Conservation (phyloP, 2,329 filamentous ascomycete species). For the Fusarium subtropicale region DNA sequence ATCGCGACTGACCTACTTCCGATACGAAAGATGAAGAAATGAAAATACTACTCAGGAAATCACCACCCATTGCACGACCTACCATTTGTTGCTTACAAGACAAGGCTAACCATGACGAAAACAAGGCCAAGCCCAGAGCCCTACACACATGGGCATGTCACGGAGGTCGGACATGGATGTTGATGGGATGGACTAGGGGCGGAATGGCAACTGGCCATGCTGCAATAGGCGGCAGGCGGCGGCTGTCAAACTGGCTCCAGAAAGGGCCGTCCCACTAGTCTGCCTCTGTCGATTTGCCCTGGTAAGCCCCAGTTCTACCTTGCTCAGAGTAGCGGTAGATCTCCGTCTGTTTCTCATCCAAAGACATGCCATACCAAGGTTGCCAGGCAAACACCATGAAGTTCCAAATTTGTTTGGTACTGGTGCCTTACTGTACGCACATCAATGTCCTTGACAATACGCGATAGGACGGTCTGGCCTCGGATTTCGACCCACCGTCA, state of each 20-base stretch:
- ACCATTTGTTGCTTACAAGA: conserved; percentile 26
- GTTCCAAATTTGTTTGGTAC: conserved; percentile 17
- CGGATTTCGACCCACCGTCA: conserved; percentile 41
- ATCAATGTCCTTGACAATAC: conserved; percentile 25
- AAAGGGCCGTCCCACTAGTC: conserved; percentile 48
- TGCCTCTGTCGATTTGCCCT: conserved; percentile 41
- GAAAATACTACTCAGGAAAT: conserved; percentile 37
- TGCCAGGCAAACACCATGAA: conserved; percentile 18
- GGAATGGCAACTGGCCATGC: conserved; percentile 43
- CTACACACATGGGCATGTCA: conserved; percentile 31
- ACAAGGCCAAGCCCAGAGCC: conserved; percentile 24
- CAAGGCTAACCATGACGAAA: conserved; percentile 14
- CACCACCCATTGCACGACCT: conserved; percentile 11
- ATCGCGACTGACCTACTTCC: conserved; percentile 18
- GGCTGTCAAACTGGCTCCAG: conserved; percentile 48
- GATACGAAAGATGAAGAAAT: conserved; percentile 34
- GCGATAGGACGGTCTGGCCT: conserved; percentile 33
- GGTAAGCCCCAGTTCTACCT: conserved; percentile 37
- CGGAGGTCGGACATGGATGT: conserved; percentile 36
- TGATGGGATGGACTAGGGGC: conserved; percentile 38
- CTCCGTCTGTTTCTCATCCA: conserved; percentile 27
- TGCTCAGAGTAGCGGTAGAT: conserved; percentile 42
- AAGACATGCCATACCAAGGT: conserved; percentile 26
- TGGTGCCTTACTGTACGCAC: conserved; percentile 1
- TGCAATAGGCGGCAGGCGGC: conserved; percentile 42